Evolutionary conservation across 768 basidiomycete genomes (phyloP).

Genomic region (Agaricus sinodeliciosus): DNA sequence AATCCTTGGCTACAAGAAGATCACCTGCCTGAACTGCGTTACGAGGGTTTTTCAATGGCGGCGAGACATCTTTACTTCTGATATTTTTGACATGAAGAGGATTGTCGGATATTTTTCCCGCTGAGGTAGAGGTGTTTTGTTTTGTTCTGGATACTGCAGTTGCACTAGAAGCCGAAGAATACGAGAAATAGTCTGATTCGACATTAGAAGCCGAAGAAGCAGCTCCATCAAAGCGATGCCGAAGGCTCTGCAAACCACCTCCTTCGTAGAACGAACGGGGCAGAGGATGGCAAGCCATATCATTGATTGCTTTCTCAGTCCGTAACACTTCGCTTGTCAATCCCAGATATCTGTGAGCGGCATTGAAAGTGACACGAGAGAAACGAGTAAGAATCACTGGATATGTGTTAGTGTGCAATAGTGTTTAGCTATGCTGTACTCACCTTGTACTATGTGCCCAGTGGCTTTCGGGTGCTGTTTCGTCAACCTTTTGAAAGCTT

Average conservation of each 20-base stretch:
- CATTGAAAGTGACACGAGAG: slow-evolving; percentile 95
- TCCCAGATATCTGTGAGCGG: slow-evolving; percentile 94
- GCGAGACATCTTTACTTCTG: neutral
- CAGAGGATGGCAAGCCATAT: slow-evolving; percentile 92
- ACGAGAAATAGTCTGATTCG: slow-evolving; percentile 54
- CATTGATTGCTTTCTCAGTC: slow-evolving; percentile 96
- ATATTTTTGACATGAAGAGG: slow-evolving; percentile 13
- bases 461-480: slow-evolving; percentile 97
- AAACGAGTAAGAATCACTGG: slow-evolving; percentile 92
- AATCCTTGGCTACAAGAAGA: slow-evolving; percentile 53
- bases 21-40: slow-evolving; percentile 73
- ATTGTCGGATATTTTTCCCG: slow-evolving; percentile 19
- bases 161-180: slow-evolving; percentile 18
- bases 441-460: slow-evolving; percentile 93
- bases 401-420: slow-evolving; percentile 10
- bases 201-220: slow-evolving; percentile 39
- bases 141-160: slow-evolving; percentile 17
- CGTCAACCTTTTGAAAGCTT: slow-evolving; percentile 89
- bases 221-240: slow-evolving; percentile 80
- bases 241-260: slow-evolving; percentile 82
- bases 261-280: slow-evolving; percentile 88
- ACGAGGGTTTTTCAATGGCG: slow-evolving; percentile 30
- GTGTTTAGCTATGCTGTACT: neutral
- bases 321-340: slow-evolving; percentile 91
- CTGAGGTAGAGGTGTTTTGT: slow-evolving; percentile 20